Evolutionary conservation across 2,329 filamentous ascomycete genomes (phyloP), one percentile per base, ranked within the genome.

Genomic region (Fusarium nisikadoi): DNA sequence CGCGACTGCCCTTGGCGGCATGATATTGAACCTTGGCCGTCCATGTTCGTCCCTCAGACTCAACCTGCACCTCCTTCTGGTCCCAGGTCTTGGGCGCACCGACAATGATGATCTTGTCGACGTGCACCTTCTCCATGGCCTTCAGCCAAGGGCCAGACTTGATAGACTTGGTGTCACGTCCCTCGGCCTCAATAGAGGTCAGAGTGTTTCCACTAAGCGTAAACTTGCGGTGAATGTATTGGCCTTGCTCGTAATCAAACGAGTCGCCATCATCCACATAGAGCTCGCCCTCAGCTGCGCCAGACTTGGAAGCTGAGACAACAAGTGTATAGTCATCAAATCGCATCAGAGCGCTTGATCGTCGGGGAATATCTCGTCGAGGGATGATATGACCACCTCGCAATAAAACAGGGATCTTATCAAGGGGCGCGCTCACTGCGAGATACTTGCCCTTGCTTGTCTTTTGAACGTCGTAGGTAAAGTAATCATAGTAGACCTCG

Each of bases 251-350:
- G 79, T 93, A 94, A 61, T 97, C 94, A 75, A 95, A 99, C 2
- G 92, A 93, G 82, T 98, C 95, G 52, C 96, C 96, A 74, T 99
- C 96, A 78, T 99, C 96, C 35, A 94, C 86, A 78, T 99, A 99
- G 12, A 99, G 84, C 53, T 93, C 91, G 33, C 96, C 96, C 52
- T 92, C 88, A 0, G 95, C 94, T 9, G 78, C 62, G 25, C 83
- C 86, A 53, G 73, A 68, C 76, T 91, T 89, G 58, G 92, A 91
- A 36, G 97, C 85, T 2, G 80, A 72, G 5, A 98, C 86, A 5
- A 99, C 91, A 3, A 99, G 89, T 0, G 96, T 99, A 84, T 97
- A 97, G 43, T 97, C 95, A 80, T 99, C 96, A 81, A 91, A 97
- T 77, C 90, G 92, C 96, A 98, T 98, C 49, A 98, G 86, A 25